Base-by-base conservation (phyloP, 768 basidiomycete genomes). In the Pleurotus platypus region DNA sequence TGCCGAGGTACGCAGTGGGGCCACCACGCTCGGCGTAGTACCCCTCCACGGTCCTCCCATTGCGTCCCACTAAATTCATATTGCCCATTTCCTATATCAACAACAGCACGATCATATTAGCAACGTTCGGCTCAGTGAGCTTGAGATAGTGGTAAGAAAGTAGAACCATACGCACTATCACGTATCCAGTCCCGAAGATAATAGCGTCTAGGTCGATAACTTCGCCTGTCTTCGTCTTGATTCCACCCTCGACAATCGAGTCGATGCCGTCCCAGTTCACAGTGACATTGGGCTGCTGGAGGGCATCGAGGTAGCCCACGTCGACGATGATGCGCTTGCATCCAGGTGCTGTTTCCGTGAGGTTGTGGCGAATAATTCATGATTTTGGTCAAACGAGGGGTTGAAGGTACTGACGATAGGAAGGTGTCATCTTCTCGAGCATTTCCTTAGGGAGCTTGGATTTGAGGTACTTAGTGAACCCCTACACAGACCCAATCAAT, bases 271-370 rank as follows among this genome's bases (percentile, higher is more conserved):
- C 78, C 76, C 78, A 84, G n/a, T 62, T 67, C 43, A 87, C 59
- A 18, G 68, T 69, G 37, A 87, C 79, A 65, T 88, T 86, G 0
- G 81, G 73, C 43, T 71, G 72, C 53, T 80, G 71, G 51, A 87
- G 67, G 22, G 74, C 70, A 15, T 75, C 66, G 16, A 88, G 75
- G 63, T 85, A 87, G 15, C 76, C 77, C 2, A 82, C 79, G 63
- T 89, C 83, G 55, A 81, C 72, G 35, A 88, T 79, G 16, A 86
- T 76, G 39, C 87, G 77, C 67, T 85, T 86, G 64, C 85, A 87
- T n/a, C 85, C 85, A 26, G 79, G 77, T 39, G 78, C 82, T 83
- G 56, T 35, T 8, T 35, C 7, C 8, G 9, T 11, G 9, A 35
- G 30, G 8, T 3, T 35, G 8, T 3, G 11, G 8, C 1, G 30